These are phyloP conservation scores for Pythium folliculosum DNA, from an alignment of 352 stramenopile genomes.

Conservation along the genomic window DNA sequence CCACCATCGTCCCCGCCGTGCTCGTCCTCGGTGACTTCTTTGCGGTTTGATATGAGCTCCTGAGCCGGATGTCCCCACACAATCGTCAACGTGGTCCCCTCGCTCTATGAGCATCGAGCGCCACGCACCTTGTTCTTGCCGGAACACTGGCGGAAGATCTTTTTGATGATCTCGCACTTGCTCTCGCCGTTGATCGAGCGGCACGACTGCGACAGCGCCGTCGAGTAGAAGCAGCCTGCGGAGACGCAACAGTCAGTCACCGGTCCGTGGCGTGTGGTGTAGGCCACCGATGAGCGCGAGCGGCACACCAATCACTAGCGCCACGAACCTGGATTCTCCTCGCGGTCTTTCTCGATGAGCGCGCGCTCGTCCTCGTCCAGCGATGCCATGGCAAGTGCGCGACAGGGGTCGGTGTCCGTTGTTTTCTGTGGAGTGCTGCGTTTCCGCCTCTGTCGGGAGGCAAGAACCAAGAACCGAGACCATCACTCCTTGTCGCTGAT, in stretches of 20 bases:
- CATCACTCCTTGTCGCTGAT: neutral
- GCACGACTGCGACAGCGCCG: conserved; percentile 74
- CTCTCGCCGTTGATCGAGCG: conserved; percentile 81
- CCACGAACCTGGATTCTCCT: conserved; percentile 52
- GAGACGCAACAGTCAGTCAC: neutral
- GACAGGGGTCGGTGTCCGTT: too few species aligned
- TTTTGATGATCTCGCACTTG: conserved; percentile 85
- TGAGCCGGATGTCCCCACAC: conserved; percentile 13
- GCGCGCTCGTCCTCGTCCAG: conserved; percentile 72
- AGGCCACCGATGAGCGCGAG: neutral
- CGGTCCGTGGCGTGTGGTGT: neutral
- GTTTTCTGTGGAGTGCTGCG: conserved; percentile 1
- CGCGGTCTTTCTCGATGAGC: conserved; percentile 72
- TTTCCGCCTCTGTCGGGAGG: neutral
- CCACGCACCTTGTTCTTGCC: conserved; percentile 50
- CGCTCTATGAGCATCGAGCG: neutral
- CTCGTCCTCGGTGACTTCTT: conserved; percentile 78
- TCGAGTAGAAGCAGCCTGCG: conserved; percentile 80
- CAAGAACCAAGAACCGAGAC: neutral
- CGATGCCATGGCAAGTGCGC: conserved; percentile 43
- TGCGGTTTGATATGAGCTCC: conserved; percentile 78
- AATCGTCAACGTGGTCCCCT: neutral
- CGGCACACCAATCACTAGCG: conserved; percentile 4
- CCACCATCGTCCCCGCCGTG: conserved; percentile 36
- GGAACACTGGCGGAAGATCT: conserved; percentile 85